Percentiles rank a stretch among this genome's conserved stretches.
Evolutionary conservation across 768 basidiomycete genomes (phyloP).

Genomic region (Suillus ampliporus): DNA sequence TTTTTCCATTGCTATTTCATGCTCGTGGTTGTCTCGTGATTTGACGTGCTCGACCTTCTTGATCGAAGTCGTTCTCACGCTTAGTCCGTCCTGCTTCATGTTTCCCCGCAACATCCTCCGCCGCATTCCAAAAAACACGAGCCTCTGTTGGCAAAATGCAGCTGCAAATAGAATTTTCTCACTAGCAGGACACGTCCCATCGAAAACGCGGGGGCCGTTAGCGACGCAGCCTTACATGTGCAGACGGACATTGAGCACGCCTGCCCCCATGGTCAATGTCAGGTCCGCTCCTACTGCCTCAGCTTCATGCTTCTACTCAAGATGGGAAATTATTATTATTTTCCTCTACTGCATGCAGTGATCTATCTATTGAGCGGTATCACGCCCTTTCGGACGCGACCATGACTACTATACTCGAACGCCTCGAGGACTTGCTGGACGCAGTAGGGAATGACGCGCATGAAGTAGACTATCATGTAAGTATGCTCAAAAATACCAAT

Average conservation of each 20-base stretch:
- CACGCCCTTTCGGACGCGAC: slow-evolving; percentile 73
- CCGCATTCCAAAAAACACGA: slow-evolving; percentile 5
- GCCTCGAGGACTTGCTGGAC: slow-evolving; percentile 76
- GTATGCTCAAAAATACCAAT: slow-evolving; percentile 30
- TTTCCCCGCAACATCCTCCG: slow-evolving; percentile 10
- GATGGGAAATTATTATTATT: neutral
- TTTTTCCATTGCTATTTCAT: neutral
- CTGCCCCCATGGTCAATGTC: slow-evolving; percentile 59
- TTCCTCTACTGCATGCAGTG: slow-evolving; percentile 34
- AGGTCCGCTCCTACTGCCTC: slow-evolving; percentile 46
- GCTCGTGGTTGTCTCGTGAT: slow-evolving; percentile 4
- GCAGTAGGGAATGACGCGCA: slow-evolving; percentile 55
- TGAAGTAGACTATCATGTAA: slow-evolving; percentile 90
- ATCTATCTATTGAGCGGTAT: slow-evolving; percentile 69
- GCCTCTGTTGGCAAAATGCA: slow-evolving; percentile 4
- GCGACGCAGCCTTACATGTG: slow-evolving; percentile 13
- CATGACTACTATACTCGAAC: slow-evolving; percentile 79
- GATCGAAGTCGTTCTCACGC: slow-evolving; percentile 3
- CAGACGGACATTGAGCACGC: slow-evolving; percentile 47
- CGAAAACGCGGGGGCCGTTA: neutral
- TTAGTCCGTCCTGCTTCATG: slow-evolving; percentile 5
- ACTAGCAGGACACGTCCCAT: neutral
- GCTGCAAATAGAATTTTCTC: neutral
- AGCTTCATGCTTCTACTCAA: neutral
- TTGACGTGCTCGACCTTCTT: neutral